Conservation (phyloP, 352 stramenopile genomes). For the Phytophthora ohioensis region DNA sequence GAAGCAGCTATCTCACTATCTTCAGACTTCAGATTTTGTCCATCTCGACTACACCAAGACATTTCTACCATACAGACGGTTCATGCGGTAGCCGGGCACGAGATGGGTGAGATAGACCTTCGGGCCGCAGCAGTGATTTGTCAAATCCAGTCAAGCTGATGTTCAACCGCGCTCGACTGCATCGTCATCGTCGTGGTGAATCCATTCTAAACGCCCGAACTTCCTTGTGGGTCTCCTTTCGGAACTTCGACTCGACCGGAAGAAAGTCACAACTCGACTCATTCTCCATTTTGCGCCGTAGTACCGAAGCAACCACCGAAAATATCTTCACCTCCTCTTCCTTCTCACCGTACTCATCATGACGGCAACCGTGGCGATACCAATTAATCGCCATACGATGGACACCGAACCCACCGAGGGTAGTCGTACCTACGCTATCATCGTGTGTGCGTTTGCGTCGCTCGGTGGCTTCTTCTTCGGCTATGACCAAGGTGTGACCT, state of each 20-base stretch:
- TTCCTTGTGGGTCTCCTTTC: background rate
- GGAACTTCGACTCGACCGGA: background rate
- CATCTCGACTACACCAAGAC: background rate
- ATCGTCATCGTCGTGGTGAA: slow-evolving; percentile 11
- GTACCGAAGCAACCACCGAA: slow-evolving; percentile 10
- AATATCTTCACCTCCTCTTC: background rate
- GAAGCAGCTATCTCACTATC: slow-evolving; percentile 36
- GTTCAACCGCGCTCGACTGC: slow-evolving; percentile 21
- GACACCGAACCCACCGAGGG: slow-evolving; percentile 29
- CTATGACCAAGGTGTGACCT: slow-evolving; percentile 45
- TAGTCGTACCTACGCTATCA: slow-evolving; percentile 40
- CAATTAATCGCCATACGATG: slow-evolving; percentile 18
- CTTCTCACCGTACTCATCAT: slow-evolving; percentile 2
- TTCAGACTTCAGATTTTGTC: slow-evolving; percentile 33
- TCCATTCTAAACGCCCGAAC: slow-evolving; percentile 1
- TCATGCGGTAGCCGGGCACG: slow-evolving; percentile 7
- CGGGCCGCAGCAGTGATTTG: slow-evolving; percentile 18
- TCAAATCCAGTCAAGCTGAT: slow-evolving; percentile 21
- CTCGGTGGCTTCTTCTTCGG: slow-evolving; percentile 48
- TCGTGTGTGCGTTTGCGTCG: slow-evolving; percentile 42
- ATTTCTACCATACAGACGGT: slow-evolving; percentile 18
- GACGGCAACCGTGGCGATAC: slow-evolving; percentile 21
- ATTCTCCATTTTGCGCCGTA: slow-evolving; percentile 36
- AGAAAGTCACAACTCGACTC: background rate
- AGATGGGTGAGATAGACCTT: slow-evolving; percentile 5